These are phyloP conservation scores for Pythium chondricola DNA, from an alignment of 352 stramenopile species.

Conservation along the genomic window DNA sequence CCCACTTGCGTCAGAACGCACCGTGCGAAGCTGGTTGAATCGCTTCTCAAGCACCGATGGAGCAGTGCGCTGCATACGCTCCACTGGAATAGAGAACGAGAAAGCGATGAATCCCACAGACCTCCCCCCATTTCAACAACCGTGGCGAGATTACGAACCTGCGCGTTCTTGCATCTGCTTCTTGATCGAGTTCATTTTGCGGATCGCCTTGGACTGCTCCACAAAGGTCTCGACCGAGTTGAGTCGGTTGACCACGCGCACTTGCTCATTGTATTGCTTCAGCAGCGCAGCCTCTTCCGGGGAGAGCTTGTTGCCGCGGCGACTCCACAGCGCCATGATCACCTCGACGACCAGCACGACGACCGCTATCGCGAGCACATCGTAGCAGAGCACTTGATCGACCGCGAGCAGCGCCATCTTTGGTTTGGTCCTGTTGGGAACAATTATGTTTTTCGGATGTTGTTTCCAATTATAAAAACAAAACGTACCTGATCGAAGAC, in stretches of 20 bases:
- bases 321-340: constrained; percentile 46
- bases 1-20: constrained; percentile 19
- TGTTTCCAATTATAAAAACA: background rate
- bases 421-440: constrained; percentile 7
- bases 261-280: constrained; percentile 68
- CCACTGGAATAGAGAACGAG: constrained; percentile 37
- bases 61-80: constrained; percentile 55
- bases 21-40: constrained; percentile 62
- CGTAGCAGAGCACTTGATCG: constrained; percentile 51
- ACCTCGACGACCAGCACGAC: constrained; percentile 50
- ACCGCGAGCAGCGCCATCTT: constrained; percentile 32
- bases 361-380: constrained; percentile 62
- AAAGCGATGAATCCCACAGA: no score
- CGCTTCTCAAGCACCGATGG: constrained; percentile 72
- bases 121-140: no score
- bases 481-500: background rate
- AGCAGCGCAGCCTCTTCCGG: constrained; percentile 48
- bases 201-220: constrained; percentile 80
- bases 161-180: constrained; percentile 80
- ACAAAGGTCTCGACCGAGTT: constrained; percentile 88
- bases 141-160: constrained; percentile 42
- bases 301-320: constrained; percentile 44
- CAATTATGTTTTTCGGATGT: background rate
- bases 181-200: constrained; percentile 82
- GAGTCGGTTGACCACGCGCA: constrained; percentile 71